Percentiles rank a stretch among this genome's conserved stretches.
Evolutionary conservation across 352 stramenopile species (phyloP).

Genomic region (Phytophthora pini): DNA sequence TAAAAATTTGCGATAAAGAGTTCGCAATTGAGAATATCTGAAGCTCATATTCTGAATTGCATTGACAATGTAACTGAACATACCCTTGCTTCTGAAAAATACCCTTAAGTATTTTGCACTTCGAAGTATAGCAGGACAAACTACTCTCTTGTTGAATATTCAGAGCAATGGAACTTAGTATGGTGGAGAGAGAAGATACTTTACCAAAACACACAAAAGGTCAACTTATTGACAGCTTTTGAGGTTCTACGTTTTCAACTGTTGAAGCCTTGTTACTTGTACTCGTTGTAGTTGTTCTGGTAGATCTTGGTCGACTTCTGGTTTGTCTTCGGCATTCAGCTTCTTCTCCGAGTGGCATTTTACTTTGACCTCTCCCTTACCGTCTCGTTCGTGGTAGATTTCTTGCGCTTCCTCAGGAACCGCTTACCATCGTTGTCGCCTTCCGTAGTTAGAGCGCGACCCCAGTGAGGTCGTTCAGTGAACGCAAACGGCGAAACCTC

Average conservation of each 20-base stretch:
- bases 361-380: not conserved
- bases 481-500: conserved; percentile 11
- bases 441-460: not conserved
- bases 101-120: too few relatives aligned
- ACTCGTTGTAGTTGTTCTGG: not conserved
- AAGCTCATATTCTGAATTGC: too few relatives aligned
- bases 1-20: too few relatives aligned
- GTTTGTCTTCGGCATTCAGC: not conserved
- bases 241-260: too few relatives aligned
- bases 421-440: not conserved
- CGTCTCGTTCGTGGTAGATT: not conserved
- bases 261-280: conserved; percentile 1
- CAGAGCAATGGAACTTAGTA: too few relatives aligned
- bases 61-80: not conserved
- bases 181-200: not conserved
- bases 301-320: not conserved
- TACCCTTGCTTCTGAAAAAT: not conserved
- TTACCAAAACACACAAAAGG: not conserved
- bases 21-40: too few relatives aligned
- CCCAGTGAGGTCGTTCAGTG: not conserved
- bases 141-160: too few relatives aligned
- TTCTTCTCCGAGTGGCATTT: not conserved
- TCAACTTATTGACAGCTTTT: not conserved
- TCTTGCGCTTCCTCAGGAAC: conserved; percentile 1
- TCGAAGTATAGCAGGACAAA: too few relatives aligned